Percentiles rank a stretch among this genome's conserved stretches.
These are phyloP conservation scores for Malus sieversii DNA, from an alignment of 306 rosid genomes.

Conservation along the genomic window DNA sequence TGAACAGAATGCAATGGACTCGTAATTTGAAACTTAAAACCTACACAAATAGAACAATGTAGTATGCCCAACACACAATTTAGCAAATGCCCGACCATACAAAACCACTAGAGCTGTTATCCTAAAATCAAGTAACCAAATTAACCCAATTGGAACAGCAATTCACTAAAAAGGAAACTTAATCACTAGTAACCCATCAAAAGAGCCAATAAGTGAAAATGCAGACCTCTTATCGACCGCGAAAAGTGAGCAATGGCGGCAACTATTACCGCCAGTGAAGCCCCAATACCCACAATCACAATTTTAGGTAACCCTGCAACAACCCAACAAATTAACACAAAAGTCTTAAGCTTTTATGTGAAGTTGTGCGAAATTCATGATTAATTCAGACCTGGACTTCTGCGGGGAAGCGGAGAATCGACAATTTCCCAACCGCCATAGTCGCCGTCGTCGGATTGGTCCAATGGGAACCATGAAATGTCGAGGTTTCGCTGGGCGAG, in stretches of 20 bases:
- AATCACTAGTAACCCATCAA: neutral
- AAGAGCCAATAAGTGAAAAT: neutral
- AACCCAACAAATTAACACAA: neutral
- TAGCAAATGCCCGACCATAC: neutral
- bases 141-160: neutral
- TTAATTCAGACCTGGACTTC: conserved; percentile 17
- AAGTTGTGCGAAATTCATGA: neutral
- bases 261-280: conserved; percentile 48
- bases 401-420: conserved; percentile 25
- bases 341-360: neutral
- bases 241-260: conserved; percentile 48
- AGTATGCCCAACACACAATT: neutral
- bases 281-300: conserved; percentile 39
- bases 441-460: conserved; percentile 16
- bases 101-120: neutral
- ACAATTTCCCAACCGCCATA: conserved; percentile 60
- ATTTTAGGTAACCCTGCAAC: conserved; percentile 36
- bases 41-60: conserved; percentile 23
- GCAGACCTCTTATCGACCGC: conserved; percentile 49
- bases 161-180: neutral
- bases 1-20: conserved; percentile 40
- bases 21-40: conserved; percentile 40
- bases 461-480: conserved; percentile 37
- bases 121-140: neutral
- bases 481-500: conserved; percentile 26